These are phyloP conservation scores for Paramecium sonneborni DNA, from an alignment of 73 alveolate species.

Conservation along the genomic window DNA sequence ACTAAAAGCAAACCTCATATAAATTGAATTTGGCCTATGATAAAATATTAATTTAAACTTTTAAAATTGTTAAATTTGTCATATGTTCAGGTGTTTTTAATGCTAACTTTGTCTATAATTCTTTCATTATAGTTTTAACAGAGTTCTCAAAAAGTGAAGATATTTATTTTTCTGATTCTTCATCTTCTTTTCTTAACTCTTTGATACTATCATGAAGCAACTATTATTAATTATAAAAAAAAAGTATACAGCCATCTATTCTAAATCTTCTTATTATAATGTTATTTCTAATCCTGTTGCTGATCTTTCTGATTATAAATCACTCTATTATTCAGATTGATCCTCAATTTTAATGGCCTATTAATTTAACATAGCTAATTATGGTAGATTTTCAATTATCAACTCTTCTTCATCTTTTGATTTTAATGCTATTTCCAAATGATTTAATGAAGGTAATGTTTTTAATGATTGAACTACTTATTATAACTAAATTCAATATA, in stretches of 20 bases:
- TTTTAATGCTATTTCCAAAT: slow-evolving; percentile 72
- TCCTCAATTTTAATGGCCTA: slow-evolving; percentile 76
- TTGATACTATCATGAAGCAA: slow-evolving; percentile 66
- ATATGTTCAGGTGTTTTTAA: slow-evolving; percentile 50
- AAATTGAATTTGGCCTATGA: slow-evolving; percentile 70
- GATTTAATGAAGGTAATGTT: slow-evolving; percentile 73
- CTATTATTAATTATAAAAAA: background rate
- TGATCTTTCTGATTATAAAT: slow-evolving; percentile 50
- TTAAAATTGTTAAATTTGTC: slow-evolving; percentile 23
- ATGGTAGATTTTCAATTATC: slow-evolving; percentile 71
- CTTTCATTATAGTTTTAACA: slow-evolving; percentile 72
- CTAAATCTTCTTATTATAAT: slow-evolving; percentile 72
- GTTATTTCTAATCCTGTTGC: slow-evolving; percentile 50
- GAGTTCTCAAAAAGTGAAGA: slow-evolving; percentile 81
- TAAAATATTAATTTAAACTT: background rate
- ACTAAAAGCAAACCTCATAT: slow-evolving; percentile 67
- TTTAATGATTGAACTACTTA: slow-evolving; percentile 70
- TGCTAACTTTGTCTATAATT: slow-evolving; percentile 59
- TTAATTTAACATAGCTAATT: slow-evolving; percentile 74
- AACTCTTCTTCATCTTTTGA: slow-evolving; percentile 80
- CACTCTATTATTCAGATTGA: slow-evolving; percentile 54
- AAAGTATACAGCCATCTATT: slow-evolving; percentile 69
- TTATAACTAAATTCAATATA: slow-evolving; percentile 28
- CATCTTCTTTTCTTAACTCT: slow-evolving; percentile 63
- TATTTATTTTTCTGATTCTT: slow-evolving; percentile 74